Percentiles rank a stretch among this genome's conserved stretches.
phyloP scores from a whole-genome alignment of 176 grass and related monocot genomes.

The Rhynchospora pubera region DNA sequence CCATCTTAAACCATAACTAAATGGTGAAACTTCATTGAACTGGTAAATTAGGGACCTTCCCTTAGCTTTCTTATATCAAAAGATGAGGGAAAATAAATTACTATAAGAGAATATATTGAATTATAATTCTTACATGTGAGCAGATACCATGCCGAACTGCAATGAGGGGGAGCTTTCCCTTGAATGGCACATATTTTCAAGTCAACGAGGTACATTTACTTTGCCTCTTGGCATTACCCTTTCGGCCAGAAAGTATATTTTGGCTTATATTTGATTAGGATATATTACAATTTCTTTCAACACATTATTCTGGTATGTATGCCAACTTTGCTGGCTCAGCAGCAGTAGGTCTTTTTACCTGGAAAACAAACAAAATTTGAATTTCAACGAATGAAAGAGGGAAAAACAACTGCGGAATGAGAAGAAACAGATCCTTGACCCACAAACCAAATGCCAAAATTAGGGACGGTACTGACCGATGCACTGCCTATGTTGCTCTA shows the following conservation, averaged over 20 bases:
- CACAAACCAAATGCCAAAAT: background rate
- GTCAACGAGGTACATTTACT: constrained; percentile 63
- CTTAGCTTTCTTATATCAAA: background rate
- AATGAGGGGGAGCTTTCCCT: constrained; percentile 85
- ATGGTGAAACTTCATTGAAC: background rate
- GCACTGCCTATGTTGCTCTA: background rate
- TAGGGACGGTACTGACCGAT: background rate
- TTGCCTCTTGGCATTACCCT: background rate
- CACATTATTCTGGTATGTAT: too few relatives aligned
- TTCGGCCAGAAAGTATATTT: background rate
- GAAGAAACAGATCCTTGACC: background rate
- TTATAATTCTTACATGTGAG: constrained; percentile 3
- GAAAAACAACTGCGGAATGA: background rate
- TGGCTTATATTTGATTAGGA: background rate
- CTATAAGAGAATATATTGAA: background rate
- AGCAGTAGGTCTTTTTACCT: background rate
- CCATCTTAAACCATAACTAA: background rate
- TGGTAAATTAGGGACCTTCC: background rate
- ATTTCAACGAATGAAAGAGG: background rate
- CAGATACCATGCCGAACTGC: constrained; percentile 94
- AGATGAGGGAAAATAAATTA: background rate
- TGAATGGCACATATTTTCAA: constrained; percentile 94
- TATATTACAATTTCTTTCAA: background rate
- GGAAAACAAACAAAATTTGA: background rate
- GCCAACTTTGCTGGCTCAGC: too few relatives aligned